Conservation (phyloP, 371 early-diverging fungal species). For the Mucor plumbeus region DNA sequence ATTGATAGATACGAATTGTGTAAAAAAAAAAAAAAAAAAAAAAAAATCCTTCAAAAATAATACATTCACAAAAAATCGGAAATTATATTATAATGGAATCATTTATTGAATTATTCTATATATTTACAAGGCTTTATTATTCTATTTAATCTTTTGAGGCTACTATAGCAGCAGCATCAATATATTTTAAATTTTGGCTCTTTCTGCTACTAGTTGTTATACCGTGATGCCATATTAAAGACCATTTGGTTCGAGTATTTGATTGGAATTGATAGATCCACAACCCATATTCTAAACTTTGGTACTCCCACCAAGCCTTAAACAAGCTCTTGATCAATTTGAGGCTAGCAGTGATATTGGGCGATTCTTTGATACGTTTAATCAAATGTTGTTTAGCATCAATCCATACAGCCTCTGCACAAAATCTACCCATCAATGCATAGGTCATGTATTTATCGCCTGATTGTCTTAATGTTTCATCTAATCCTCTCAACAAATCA, state of each 20-base stretch:
- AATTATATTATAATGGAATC: too few relatives aligned
- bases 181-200: background rate
- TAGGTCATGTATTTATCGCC: slow-evolving; percentile 54
- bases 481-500: slow-evolving; percentile 78
- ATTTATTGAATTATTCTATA: too few relatives aligned
- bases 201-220: background rate
- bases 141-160: too few relatives aligned
- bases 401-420: slow-evolving; percentile 60
- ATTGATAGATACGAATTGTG: too few relatives aligned
- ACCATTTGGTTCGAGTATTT: slow-evolving; percentile 17
- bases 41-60: too few relatives aligned
- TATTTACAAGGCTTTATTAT: too few relatives aligned
- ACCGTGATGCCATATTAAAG: slow-evolving; percentile 18
- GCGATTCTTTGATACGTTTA: slow-evolving; percentile 32
- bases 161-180: background rate
- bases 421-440: slow-evolving; percentile 62
- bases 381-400: slow-evolving; percentile 32
- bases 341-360: slow-evolving; percentile 17
- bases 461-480: slow-evolving; percentile 51
- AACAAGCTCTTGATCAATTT: slow-evolving; percentile 10
- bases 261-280: slow-evolving; percentile 23
- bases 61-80: too few relatives aligned
- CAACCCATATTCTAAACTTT: slow-evolving; percentile 16
- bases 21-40: too few relatives aligned
- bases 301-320: slow-evolving; percentile 26